Evolutionary conservation across 2,329 filamentous ascomycete genomes (phyloP), one percentile per base, ranked within the genome.

Genomic region (Sphaerostilbella broomeana): DNA sequence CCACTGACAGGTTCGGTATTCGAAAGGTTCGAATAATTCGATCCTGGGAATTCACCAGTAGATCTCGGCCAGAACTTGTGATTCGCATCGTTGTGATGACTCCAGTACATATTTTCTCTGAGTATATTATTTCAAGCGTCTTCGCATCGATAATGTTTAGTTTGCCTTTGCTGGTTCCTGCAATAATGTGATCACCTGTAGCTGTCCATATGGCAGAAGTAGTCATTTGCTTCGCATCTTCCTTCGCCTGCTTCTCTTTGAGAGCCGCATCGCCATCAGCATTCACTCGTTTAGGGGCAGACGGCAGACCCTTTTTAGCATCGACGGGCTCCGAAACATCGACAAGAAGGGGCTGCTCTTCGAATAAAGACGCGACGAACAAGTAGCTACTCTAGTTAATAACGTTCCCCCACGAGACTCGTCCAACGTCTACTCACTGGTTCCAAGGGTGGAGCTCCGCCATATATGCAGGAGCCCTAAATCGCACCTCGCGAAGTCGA

Each of bases 151-250:
- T 92, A 45, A 98, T 86, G 62, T 98, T 98, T 44, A 98, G 73
- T 73, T 87, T 94, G 40, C 92, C 92, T 62, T 95, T 97, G 51
- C 83, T 95, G 4, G 92, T 98, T 26, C 88, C 94, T 1, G 88
- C 80, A 22, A 98, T 75, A 45, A 98, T 87, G 61, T 97, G 86
- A 31, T 89, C 81, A 35, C 92, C 92, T 0, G 81, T 76, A 1
- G 80, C 76, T 0, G 87, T 90, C 69, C 94, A 98, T 22, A 95
- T 80, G 1, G 88, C 86, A 17, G 88, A 88, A 4, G 90, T 97
- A 1, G 92, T 97, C 58, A 88, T 87, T 60, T 95, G 87, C 58
- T 94, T 95, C 10, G 87, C 86, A 56, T 97, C 90, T 56, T 94
- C 86, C 33, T 87, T 88, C 1, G 82, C 81, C 58, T 90, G 85